Conservation (phyloP, 257 asterid genomes). For the Solanum megistacrolobum region DNA sequence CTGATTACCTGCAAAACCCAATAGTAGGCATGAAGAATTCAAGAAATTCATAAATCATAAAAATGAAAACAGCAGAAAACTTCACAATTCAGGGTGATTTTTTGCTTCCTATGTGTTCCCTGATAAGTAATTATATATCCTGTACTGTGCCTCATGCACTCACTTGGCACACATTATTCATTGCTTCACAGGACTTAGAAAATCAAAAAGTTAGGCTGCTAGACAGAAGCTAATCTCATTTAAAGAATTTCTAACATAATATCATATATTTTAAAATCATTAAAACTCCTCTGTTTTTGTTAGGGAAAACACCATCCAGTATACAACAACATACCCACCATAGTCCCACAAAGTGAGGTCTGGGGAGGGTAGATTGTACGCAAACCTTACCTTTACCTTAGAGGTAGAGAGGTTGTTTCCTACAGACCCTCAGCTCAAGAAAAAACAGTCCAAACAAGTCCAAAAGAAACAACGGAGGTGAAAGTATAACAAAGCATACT, state of each 20-base stretch:
- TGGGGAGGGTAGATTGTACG: not conserved
- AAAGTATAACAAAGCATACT: not conserved
- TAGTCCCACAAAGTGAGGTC: not conserved
- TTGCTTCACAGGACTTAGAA: not conserved
- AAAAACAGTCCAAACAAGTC: not conserved
- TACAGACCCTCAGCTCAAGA: not conserved
- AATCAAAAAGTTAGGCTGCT: not conserved
- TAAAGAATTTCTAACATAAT: not conserved
- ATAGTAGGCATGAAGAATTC: not conserved
- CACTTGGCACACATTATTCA: not conserved
- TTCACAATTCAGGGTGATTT: not conserved
- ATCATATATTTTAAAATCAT: not conserved
- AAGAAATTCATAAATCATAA: not conserved
- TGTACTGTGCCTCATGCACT: not conserved
- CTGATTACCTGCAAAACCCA: constrained; percentile 38
- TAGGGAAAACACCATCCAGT: not conserved
- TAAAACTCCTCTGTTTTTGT: not conserved
- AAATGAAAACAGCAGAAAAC: not conserved
- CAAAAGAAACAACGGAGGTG: not conserved
- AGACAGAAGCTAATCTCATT: not conserved
- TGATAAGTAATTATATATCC: not conserved
- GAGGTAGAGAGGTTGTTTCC: not conserved
- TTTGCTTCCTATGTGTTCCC: not conserved
- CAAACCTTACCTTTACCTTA: not conserved
- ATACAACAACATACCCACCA: not conserved